phyloP scores from a whole-genome alignment of 2,329 filamentous ascomycete species.

The Cadophora luteo-olivacea region DNA sequence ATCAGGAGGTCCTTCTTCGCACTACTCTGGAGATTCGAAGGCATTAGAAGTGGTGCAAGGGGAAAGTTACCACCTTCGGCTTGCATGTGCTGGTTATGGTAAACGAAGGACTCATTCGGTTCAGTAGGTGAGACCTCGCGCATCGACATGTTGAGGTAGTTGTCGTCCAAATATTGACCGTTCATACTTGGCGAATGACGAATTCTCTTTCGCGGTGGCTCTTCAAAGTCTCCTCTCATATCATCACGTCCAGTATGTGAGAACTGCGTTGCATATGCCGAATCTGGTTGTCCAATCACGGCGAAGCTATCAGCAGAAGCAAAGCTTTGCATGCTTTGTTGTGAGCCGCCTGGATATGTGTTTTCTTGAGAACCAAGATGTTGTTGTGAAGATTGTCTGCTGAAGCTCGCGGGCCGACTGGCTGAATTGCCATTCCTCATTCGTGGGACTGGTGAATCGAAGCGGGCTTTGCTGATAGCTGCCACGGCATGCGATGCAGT shows the following conservation, averaged over 20 bases:
- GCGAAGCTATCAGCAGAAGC: conserved; percentile 77
- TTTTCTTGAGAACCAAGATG: conserved; percentile 65
- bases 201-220: conserved; percentile 83
- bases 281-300: conserved; percentile 62
- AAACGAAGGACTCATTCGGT: conserved; percentile 79
- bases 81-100: conserved; percentile 53
- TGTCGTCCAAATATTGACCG: conserved; percentile 40
- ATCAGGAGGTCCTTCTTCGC: conserved; percentile 83
- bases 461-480: conserved; percentile 93
- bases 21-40: conserved; percentile 70
- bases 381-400: conserved; percentile 75
- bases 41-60: conserved; percentile 68
- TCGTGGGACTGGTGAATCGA: conserved; percentile 84
- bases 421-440: conserved; percentile 60
- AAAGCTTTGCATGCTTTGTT: conserved; percentile 79
- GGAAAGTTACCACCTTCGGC: conserved; percentile 63
- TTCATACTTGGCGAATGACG: conserved; percentile 63
- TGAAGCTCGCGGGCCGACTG: conserved; percentile 71
- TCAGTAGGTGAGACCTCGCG: conserved; percentile 75
- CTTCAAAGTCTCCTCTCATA: conserved; percentile 60
- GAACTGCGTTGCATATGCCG: conserved; percentile 69
- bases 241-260: conserved; percentile 45
- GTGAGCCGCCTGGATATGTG: conserved; percentile 75
- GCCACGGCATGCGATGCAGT: conserved; percentile 93
- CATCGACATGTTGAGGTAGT: conserved; percentile 61